A percentile compares a stretch with the other conserved stretches of the same genome.
phyloP scores from a whole-genome alignment of 805 yeast genomes.

The Metschnikowia noctiluminum region DNA sequence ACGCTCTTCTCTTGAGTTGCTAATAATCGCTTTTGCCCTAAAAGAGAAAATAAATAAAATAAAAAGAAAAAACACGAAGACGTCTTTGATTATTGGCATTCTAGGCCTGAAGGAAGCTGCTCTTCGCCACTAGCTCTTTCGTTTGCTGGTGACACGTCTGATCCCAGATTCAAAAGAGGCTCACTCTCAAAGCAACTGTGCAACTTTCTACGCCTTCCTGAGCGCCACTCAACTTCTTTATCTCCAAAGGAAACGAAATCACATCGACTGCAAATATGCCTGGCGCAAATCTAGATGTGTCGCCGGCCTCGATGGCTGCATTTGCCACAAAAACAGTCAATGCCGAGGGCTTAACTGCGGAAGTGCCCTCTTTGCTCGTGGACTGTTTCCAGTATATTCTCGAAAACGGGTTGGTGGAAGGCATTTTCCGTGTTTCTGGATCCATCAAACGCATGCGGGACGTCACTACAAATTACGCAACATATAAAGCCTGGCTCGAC shows the following conservation, averaged over 20 bases:
- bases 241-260: too few species aligned
- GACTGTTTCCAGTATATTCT: constrained; percentile 22
- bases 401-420: constrained; percentile 22
- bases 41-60: too few species aligned
- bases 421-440: constrained; percentile 32
- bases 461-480: constrained; percentile 19
- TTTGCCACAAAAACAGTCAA: constrained; percentile 3
- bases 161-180: not conserved
- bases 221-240: not conserved
- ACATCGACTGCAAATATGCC: not conserved
- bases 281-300: not conserved
- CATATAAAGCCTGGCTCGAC: constrained; percentile 20
- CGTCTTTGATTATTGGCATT: too few species aligned
- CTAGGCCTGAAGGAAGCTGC: not conserved
- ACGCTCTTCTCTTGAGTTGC: too few species aligned
- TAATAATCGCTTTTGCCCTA: too few species aligned
- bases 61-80: too few species aligned
- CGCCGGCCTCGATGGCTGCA: not conserved
- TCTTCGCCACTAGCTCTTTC: not conserved
- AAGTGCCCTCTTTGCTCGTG: constrained; percentile 15
- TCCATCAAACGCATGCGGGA: constrained; percentile 23
- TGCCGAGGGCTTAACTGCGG: constrained; percentile 3
- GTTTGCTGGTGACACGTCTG: not conserved
- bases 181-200: not conserved
- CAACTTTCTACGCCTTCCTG: not conserved